phyloP scores from a whole-genome alignment of 2,329 filamentous ascomycete genomes.

The Neobulgaria alba region DNA sequence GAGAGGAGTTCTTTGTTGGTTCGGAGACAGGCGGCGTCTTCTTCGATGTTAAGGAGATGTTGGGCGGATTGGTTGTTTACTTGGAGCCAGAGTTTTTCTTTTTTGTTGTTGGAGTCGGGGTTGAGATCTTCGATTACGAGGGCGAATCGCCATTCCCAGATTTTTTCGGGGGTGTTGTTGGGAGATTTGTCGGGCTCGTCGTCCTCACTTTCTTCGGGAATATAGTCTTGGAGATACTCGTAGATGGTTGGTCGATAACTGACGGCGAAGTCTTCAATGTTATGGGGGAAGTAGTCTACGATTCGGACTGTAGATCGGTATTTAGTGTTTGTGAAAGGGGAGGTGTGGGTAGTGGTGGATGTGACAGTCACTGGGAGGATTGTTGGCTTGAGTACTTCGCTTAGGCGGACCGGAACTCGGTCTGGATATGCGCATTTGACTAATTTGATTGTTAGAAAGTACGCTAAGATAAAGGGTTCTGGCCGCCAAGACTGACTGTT shows the following conservation, averaged over 20 bases:
- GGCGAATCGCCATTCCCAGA: conserved; percentile 80
- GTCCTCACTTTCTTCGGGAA: conserved; percentile 25
- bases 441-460: conserved; percentile 19
- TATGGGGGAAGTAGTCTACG: conserved; percentile 67
- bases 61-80: conserved; percentile 54
- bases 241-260: conserved; percentile 38
- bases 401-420: conserved; percentile 21
- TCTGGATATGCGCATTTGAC: conserved; percentile 39
- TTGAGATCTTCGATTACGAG: conserved; percentile 64
- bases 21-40: conserved; percentile 48
- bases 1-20: conserved; percentile 39
- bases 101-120: conserved; percentile 29
- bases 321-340: conserved; percentile 68
- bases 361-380: conserved; percentile 37
- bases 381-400: conserved; percentile 33
- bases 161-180: conserved; percentile 16
- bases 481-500: not conserved
- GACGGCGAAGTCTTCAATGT: conserved; percentile 61
- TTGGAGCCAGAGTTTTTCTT: conserved; percentile 53
- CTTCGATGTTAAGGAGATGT: conserved; percentile 42
- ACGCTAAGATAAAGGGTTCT: not conserved
- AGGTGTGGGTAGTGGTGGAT: conserved; percentile 14
- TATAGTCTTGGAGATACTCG: conserved; percentile 40
- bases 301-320: conserved; percentile 67
- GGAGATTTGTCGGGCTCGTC: conserved; percentile 16